phyloP scores from a whole-genome alignment of 2,329 filamentous ascomycete genomes.

The Aspergillus caelatus region DNA sequence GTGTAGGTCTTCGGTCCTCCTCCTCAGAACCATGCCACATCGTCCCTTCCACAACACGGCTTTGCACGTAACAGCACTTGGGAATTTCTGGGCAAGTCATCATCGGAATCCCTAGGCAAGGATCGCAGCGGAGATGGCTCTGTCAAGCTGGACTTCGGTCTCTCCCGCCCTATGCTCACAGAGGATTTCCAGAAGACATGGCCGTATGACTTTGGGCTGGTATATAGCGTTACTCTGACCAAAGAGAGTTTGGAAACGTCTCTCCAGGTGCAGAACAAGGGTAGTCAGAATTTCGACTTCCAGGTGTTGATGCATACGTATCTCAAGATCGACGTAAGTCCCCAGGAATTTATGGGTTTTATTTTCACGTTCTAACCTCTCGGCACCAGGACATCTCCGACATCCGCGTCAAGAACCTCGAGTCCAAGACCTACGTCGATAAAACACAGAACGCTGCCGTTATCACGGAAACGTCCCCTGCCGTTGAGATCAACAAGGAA shows the following conservation, averaged over 20 bases:
- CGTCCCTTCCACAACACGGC: slow-evolving; percentile 84
- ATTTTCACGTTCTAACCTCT: not conserved
- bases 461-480: slow-evolving; percentile 65
- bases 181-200: slow-evolving; percentile 72
- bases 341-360: not conserved
- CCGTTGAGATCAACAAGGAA: slow-evolving; percentile 73
- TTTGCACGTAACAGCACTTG: slow-evolving; percentile 88
- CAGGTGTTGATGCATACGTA: slow-evolving; percentile 93
- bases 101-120: slow-evolving; percentile 62
- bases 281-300: slow-evolving; percentile 80
- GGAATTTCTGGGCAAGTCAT: slow-evolving; percentile 86
- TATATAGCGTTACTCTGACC: slow-evolving; percentile 88
- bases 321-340: slow-evolving; percentile 72
- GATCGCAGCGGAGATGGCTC: slow-evolving; percentile 59
- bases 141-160: slow-evolving; percentile 94
- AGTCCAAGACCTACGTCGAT: slow-evolving; percentile 76
- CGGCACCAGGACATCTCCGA: slow-evolving; percentile 72
- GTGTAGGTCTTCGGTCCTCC: slow-evolving; percentile 78
- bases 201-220: slow-evolving; percentile 84
- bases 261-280: slow-evolving; percentile 87
- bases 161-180: slow-evolving; percentile 72
- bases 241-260: slow-evolving; percentile 75
- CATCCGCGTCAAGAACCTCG: slow-evolving; percentile 73
- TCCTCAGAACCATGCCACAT: slow-evolving; percentile 74
- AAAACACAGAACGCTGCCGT: slow-evolving; percentile 71